Evolutionary conservation across 306 rosid genomes (phyloP), one percentile per base, ranked within the genome.

Genomic region (Styphnolobium japonicum): DNA sequence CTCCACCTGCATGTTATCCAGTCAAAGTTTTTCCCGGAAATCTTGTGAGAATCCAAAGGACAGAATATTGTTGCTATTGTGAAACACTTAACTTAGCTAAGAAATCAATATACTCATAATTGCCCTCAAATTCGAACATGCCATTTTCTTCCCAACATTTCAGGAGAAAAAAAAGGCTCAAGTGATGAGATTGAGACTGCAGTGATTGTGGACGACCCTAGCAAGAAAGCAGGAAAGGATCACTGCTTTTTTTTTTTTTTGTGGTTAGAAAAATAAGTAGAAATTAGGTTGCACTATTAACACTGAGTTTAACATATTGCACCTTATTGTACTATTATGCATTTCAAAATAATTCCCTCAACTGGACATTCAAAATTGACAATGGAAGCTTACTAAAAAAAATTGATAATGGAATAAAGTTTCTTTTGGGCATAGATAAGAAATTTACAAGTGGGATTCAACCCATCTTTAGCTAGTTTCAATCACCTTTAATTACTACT

Each of bases 211-310:
- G 67, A 69, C 60, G 71, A 57, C 71, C 77, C 71, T 19, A 57
- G 27, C 40, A 68, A 63, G 74, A 79, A 80, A 39, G 74, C 79
- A 80, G 39, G 43, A 55, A 81, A 73, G 46, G 43, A 63, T 40
- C 67, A 51, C 3, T 71, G 31, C 58, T 62, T 71, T 61, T 37
- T 57, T 58, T 61, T 9, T 53, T 21, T 0, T 27, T 56, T 23
- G 15, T 58, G 0, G 10, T 23, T n/a, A n/a, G 45, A 12, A 69
- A 43, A 31, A 78, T 53, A 25, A 68, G 3, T 3, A 37, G 19
- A 64, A 25, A n/a, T 25, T 39, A 39, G 45, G 0, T 39, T 39
- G 3, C 2, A 39, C 45, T 10, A 9, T 9, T 39, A 39, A 39
- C 3, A 27, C 10, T 9, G 45, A 39, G 71, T 65, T 16, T 39